A percentile compares a stretch with the other conserved stretches of the same genome.
These are phyloP conservation scores for Funneliformis geosporum DNA, from an alignment of 192 early-diverging fungal species.

Conservation along the genomic window DNA sequence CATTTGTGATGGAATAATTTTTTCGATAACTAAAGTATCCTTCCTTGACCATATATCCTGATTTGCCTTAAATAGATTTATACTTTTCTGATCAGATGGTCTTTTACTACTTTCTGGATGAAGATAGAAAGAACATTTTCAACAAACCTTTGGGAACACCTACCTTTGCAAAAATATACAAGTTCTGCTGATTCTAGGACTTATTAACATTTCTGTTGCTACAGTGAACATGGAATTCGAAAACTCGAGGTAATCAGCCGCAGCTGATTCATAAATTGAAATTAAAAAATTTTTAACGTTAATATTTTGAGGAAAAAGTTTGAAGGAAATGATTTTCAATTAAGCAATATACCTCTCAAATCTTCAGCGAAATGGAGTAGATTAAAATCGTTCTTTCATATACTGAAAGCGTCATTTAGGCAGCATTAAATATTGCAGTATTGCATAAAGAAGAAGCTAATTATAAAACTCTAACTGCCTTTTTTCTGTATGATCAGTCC, in stretches of 20 bases:
- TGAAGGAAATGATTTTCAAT: neutral
- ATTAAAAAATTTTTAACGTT: neutral
- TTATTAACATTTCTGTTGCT: constrained; percentile 36
- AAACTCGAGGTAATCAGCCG: constrained; percentile 10
- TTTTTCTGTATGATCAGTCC: constrained; percentile 43
- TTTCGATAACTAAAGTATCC: constrained; percentile 52
- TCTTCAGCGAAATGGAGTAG: constrained; percentile 67
- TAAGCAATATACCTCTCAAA: neutral
- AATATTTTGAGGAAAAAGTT: neutral
- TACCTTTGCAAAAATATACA: constrained; percentile 67
- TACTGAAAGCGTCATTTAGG: constrained; percentile 50
- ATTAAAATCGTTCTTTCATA: constrained; percentile 75
- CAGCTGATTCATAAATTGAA: neutral
- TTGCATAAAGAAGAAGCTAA: constrained; percentile 59
- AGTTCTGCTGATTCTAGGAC: constrained; percentile 13
- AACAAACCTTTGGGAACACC: constrained; percentile 80
- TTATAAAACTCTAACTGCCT: constrained; percentile 40
- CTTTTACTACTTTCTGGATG: constrained; percentile 42
- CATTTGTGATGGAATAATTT: neutral
- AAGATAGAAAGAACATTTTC: constrained; percentile 45
- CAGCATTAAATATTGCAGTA: constrained; percentile 62
- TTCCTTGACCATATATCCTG: constrained; percentile 58
- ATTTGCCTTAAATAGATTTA: constrained; percentile 38
- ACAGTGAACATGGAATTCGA: constrained; percentile 57
- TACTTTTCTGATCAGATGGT: constrained; percentile 42